These are phyloP conservation scores for Phylloporus scabripes DNA, from an alignment of 768 basidiomycete species.

Conservation along the genomic window DNA sequence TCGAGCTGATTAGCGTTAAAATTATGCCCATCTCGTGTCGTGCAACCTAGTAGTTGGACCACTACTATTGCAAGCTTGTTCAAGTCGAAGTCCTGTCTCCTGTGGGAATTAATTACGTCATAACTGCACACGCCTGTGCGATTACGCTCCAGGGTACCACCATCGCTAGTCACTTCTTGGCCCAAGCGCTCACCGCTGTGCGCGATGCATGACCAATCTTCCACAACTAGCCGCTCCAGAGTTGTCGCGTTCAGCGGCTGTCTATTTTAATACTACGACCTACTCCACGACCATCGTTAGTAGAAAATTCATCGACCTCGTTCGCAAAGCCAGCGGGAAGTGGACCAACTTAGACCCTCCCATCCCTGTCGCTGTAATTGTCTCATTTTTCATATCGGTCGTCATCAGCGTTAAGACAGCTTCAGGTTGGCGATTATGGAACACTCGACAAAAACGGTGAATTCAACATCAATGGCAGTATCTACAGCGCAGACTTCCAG, in stretches of 20 bases:
- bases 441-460: slow-evolving; percentile 14
- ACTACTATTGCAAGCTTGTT: too few species aligned
- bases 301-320: slow-evolving; percentile 28
- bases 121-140: too few species aligned
- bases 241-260: too few species aligned
- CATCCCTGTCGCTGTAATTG: slow-evolving; percentile 17
- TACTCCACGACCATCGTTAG: too few species aligned
- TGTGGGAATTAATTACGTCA: too few species aligned
- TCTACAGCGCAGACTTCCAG: slow-evolving; percentile 19
- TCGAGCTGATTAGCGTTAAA: background rate
- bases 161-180: too few species aligned
- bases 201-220: too few species aligned
- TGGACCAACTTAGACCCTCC: slow-evolving; percentile 32
- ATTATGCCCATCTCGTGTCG: background rate
- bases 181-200: too few species aligned
- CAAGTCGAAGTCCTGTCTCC: too few species aligned
- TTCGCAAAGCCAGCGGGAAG: slow-evolving; percentile 22
- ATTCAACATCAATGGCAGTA: slow-evolving; percentile 17
- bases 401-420: background rate
- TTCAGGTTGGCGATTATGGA: slow-evolving; percentile 30
- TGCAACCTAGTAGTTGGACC: background rate
- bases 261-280: too few species aligned
- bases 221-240: too few species aligned
- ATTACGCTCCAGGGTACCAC: too few species aligned
- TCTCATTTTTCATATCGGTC: background rate